Evolutionary conservation across 129 eudicot species (phyloP).

Genomic region (Oenanthe sinensis): DNA sequence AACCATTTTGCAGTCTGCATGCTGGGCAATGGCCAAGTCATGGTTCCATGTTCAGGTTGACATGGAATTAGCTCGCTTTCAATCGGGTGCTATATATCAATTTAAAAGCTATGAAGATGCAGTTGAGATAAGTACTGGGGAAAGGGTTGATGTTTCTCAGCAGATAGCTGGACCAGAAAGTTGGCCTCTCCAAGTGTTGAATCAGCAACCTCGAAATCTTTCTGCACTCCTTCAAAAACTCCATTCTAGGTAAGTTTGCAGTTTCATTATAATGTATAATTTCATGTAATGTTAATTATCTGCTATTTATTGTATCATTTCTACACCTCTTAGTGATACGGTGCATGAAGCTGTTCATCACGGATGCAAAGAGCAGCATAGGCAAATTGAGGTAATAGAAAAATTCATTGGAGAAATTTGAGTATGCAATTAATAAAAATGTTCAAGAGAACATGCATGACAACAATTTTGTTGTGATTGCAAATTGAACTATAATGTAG

Average conservation of each 20-base stretch:
- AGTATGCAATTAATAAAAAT: slow-evolving; percentile 1
- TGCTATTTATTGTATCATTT: slow-evolving; percentile 3
- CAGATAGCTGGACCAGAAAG: slow-evolving; percentile 50
- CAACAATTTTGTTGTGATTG: neutral
- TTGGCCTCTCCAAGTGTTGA: slow-evolving; percentile 89
- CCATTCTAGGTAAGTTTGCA: slow-evolving; percentile 61
- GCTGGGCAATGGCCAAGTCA: slow-evolving; percentile 97
- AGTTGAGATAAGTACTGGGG: slow-evolving; percentile 51
- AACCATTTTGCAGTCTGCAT: slow-evolving; percentile 63
- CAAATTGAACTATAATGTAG: too few relatives aligned
- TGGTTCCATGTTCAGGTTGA: slow-evolving; percentile 96
- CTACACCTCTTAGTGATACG: slow-evolving; percentile 43
- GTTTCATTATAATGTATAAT: neutral
- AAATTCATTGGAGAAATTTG: slow-evolving; percentile 10
- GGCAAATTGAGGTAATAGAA: slow-evolving; percentile 71
- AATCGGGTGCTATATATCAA: slow-evolving; percentile 47
- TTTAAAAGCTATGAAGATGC: slow-evolving; percentile 50
- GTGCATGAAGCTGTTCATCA: slow-evolving; percentile 83
- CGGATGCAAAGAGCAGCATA: slow-evolving; percentile 93
- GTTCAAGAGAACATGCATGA: neutral
- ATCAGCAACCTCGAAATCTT: slow-evolving; percentile 77
- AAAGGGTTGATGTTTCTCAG: slow-evolving; percentile 38
- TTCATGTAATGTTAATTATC: neutral
- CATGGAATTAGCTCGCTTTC: slow-evolving; percentile 46
- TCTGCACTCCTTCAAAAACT: slow-evolving; percentile 92